phyloP scores from a whole-genome alignment of 352 stramenopile genomes.

The Pythium scleroteichum region DNA sequence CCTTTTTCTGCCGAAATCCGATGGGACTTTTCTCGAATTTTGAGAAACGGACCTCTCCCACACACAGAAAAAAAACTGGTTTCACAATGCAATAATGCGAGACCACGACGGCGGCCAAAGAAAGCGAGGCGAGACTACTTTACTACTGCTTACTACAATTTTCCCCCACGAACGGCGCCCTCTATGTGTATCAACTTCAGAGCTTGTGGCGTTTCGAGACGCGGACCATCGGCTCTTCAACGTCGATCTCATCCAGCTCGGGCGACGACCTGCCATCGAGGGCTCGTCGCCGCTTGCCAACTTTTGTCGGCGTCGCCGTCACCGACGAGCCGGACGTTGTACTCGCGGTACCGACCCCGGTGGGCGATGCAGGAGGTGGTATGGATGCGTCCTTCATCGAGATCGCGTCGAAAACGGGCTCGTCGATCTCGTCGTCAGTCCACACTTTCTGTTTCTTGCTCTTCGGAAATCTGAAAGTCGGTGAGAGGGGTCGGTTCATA shows the following conservation, averaged over 20 bases:
- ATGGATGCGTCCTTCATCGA: constrained; percentile 20
- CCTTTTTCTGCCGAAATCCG: no score
- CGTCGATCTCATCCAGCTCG: constrained; percentile 19
- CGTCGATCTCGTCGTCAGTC: constrained; percentile 24
- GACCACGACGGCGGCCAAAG: no score
- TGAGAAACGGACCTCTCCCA: no score
- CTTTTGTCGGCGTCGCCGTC: constrained; percentile 24
- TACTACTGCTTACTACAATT: not conserved
- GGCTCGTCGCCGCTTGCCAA: constrained; percentile 23
- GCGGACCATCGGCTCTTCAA: constrained; percentile 13
- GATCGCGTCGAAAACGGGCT: constrained; percentile 16
- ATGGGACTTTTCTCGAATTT: no score
- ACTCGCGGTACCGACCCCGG: constrained; percentile 11
- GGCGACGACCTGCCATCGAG: constrained; percentile 13
- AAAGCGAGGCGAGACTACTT: not conserved
- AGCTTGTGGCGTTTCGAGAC: constrained; percentile 24
- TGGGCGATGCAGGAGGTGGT: constrained; percentile 21
- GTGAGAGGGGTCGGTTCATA: constrained; percentile 26
- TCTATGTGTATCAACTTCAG: not conserved
- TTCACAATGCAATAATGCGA: no score
- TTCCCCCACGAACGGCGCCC: no score
- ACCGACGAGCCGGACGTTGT: constrained; percentile 6
- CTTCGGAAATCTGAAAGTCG: constrained; percentile 28
- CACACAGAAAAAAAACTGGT: no score
- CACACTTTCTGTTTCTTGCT: constrained; percentile 32